phyloP scores from a whole-genome alignment of 352 stramenopile species.

The Globisporangium solare region DNA sequence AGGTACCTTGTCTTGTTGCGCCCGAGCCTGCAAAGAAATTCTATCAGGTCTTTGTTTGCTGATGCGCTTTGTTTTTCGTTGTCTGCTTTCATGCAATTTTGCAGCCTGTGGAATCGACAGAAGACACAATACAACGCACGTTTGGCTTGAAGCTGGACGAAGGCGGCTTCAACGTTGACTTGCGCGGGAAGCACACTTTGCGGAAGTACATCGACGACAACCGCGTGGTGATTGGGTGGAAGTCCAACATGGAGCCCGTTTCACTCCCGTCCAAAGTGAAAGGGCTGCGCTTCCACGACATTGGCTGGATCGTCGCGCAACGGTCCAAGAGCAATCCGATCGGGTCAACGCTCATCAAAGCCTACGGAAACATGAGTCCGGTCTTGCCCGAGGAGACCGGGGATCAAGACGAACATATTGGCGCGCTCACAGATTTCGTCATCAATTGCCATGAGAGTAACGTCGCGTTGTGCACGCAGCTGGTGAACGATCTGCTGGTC shows the following conservation, averaged over 20 bases:
- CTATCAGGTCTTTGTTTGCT: neutral
- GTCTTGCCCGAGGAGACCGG: slow-evolving; percentile 3
- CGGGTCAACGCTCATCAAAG: slow-evolving; percentile 9
- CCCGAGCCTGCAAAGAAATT: neutral
- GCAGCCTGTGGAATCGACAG: neutral
- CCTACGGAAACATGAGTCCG: slow-evolving; percentile 9
- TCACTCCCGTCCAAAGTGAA: slow-evolving; percentile 28
- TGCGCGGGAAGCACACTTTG: slow-evolving; percentile 39
- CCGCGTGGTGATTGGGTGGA: slow-evolving; percentile 39
- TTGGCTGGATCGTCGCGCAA: slow-evolving; percentile 23
- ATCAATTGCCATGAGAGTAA: slow-evolving; percentile 29
- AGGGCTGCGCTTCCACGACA: slow-evolving; percentile 29
- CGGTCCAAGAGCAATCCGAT: neutral
- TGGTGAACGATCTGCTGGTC: slow-evolving; percentile 31
- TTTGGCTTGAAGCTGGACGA: slow-evolving; percentile 11
- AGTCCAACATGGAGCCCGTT: slow-evolving; percentile 34
- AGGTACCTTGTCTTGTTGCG: slow-evolving; percentile 1
- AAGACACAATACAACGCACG: slow-evolving; percentile 3
- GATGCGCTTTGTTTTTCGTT: neutral
- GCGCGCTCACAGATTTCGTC: slow-evolving; percentile 33
- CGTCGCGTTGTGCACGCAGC: slow-evolving; percentile 20
- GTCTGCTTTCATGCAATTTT: too few relatives aligned
- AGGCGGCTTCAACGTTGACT: slow-evolving; percentile 20
- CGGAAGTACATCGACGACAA: slow-evolving; percentile 29
- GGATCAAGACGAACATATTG: slow-evolving; percentile 28